Evolutionary conservation across 2,329 filamentous ascomycete genomes (phyloP), one percentile per base, ranked within the genome.

Genomic region (Venturia nashicola): DNA sequence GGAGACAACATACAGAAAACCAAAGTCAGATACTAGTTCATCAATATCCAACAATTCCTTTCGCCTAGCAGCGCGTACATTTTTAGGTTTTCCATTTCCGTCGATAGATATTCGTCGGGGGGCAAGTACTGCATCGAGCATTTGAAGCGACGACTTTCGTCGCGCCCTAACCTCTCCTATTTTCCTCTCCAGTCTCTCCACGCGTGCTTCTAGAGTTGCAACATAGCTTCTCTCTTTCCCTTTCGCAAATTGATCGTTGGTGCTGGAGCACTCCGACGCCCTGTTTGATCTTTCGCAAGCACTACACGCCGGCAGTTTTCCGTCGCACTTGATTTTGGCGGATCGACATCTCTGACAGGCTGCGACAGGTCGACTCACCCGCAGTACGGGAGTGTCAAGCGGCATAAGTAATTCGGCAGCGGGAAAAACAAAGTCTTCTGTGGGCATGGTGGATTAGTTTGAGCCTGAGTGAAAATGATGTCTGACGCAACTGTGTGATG

Each of bases 171-270:
- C 80, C 66, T 82, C 79, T 23, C 76, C 74, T 59, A 97, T 82
- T 65, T 86, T 86, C 72, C 86, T 87, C 75, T 96, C 90, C 9
- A 97, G 83, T 75, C 89, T 90, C 74, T 97, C 92, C 68, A 96
- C 87, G 65, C 90, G 87, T 18, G 92, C 85, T 74, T 97, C 93
- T n/a, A 99, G 82, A 0, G 93, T 95, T 8, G 93, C 91, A 55
- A 97, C 92, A 80, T 97, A 99, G 76, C 92, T 97, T 71, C 93
- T 83, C 73, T 97, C 94, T 75, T 97, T 97, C 66, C 94, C 94
- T 67, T 91, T 83, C 0, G 93, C 92, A 75, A 97, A 97, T 73
- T 97, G 91, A 72, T 97, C 93, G 71, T 95, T 97, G 8, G 91
- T 92, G 64, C 91, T 91, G 7, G 91, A 96, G 74, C 94, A 99